Base-by-base conservation (phyloP, 1,139 yeast species). In the Pichia inconspicua region DNA sequence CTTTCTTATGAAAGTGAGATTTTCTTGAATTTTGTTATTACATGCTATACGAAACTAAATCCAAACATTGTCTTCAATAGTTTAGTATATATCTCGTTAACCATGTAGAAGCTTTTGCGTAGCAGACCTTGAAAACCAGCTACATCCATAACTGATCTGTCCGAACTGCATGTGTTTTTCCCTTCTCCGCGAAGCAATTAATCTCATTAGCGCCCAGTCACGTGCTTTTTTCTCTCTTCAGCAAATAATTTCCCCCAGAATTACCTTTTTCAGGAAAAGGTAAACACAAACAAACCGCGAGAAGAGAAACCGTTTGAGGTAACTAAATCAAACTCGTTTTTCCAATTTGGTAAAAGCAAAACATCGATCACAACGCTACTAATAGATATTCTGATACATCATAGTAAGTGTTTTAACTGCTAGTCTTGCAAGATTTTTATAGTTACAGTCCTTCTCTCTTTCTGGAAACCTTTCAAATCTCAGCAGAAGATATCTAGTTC, bases 261-360 rank as follows among this genome's bases (percentile, higher is more conserved):
- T 37, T 37, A 11, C 40, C 40, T 15, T 27, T 19, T 37, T 28
- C 14, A 27, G 40, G 1, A 15, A 37, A 37, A 37, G n/a, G 40
- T 37, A 37, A 37, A 37, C 27, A 37, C 27, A 37, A 37, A 37
- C 40, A 37, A 37, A 37, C 40, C 40, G 40, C 40, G 40, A 37
- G 40, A 37, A 12, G 15, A 17, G 15, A 37, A 37, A 22, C 40
- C 40, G 40, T 19, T 37, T 37, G 40, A 37, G 40, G 40, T 22
- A 37, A 39, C 27, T 39, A 28, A n/a, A 28, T n/a, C 22, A 25
- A 27, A 14, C 27, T 39, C 8, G 27, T 25, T n/a, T 34, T 17
- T 45, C 41, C 44, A 45, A 41, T 44, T 17, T 44, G 48, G 50
- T 11, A 48, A 48, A 48, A 48, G 48, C 27, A 48, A 48, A 48